Evolutionary conservation across 768 basidiomycete species (phyloP), one percentile per base, ranked within the genome.

Genomic region (Naganishia onofrii): DNA sequence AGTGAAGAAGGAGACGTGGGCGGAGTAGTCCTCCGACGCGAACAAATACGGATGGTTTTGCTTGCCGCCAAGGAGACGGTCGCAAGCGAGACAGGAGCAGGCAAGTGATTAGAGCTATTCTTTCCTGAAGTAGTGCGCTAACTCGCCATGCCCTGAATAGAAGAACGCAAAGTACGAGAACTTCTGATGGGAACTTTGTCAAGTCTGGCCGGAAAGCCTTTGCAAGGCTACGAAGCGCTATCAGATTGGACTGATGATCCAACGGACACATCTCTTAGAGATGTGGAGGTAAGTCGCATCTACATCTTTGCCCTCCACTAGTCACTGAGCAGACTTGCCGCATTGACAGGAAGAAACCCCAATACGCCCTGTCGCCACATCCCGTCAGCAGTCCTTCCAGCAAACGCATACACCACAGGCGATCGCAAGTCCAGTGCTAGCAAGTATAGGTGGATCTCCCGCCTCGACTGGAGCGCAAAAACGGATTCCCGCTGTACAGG

Each of bases 201-300:
- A 12, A 81, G 87, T 21, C 83, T 91, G 46, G 86, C 85, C 2
- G 86, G 86, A 1, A 87, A 84, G 76, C 81, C 83, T 13, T 83
- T 87, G 78, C 83, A 81, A 5, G 81, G 84, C 53, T 87, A 88
- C 69, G 82, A 79, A 36, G 83, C 70, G 68, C 80, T 95, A 0
- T 91, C 92, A 0, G 91, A 92, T 74, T 96, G 94, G 94, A 84
- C 90, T 6, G 92, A 94, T 79, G 84, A 86, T 67, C 93, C 92
- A 0, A 91, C 91, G 4, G 91, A 93, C 73, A 82, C 90, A 0
- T 84, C 85, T 0, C 81, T 97, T 68, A 85, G 94, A 69, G 89
- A 92, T 71, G 77, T 78, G 78, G 80, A 53, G 65, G 77, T 60
- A 2, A 58, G 66, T 26, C 42, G 21, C 6, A 36, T 36, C 8